These are phyloP conservation scores for Hypoxylon subgilvum DNA, from an alignment of 495 filamentous ascomycete genomes.

Conservation along the genomic window DNA sequence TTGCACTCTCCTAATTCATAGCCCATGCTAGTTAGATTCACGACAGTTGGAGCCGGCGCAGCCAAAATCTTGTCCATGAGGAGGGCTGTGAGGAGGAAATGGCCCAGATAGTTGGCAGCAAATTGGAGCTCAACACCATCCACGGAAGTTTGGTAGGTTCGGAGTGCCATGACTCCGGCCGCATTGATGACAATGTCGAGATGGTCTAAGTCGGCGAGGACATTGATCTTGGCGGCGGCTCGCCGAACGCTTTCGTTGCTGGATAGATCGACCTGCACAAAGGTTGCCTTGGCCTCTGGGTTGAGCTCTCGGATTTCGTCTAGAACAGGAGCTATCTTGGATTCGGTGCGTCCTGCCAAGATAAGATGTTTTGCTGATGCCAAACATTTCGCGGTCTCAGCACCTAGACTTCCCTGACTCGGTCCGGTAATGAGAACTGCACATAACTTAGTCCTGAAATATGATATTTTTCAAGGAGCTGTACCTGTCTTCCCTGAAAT, in stretches of 20 bases:
- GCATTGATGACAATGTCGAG: conserved; percentile 4
- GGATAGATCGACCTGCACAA: conserved; percentile 1
- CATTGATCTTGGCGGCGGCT: background rate
- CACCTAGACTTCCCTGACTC: background rate
- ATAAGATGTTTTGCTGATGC: conserved; percentile 23
- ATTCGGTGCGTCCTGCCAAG: conserved; percentile 15
- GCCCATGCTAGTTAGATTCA: too few species aligned
- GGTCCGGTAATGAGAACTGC: background rate
- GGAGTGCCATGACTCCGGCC: conserved; percentile 6
- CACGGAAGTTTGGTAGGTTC: conserved; percentile 45
- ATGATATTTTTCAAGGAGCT: too few species aligned
- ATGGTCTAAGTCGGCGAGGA: background rate
- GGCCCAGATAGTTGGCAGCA: conserved; percentile 47
- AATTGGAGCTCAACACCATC: conserved; percentile 55
- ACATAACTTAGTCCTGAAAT: too few species aligned
- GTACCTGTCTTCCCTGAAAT: too few species aligned
- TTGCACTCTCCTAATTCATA: too few species aligned
- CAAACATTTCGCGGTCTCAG: background rate
- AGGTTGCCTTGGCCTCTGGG: background rate
- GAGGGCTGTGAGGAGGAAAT: background rate
- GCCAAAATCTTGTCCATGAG: too few species aligned
- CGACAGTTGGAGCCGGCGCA: too few species aligned
- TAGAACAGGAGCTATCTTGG: conserved; percentile 15
- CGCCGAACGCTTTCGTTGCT: background rate
- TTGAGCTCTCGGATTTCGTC: conserved; percentile 10